Base-by-base conservation (phyloP, 2,329 filamentous ascomycete genomes). In the Nannizzia gypsea region DNA sequence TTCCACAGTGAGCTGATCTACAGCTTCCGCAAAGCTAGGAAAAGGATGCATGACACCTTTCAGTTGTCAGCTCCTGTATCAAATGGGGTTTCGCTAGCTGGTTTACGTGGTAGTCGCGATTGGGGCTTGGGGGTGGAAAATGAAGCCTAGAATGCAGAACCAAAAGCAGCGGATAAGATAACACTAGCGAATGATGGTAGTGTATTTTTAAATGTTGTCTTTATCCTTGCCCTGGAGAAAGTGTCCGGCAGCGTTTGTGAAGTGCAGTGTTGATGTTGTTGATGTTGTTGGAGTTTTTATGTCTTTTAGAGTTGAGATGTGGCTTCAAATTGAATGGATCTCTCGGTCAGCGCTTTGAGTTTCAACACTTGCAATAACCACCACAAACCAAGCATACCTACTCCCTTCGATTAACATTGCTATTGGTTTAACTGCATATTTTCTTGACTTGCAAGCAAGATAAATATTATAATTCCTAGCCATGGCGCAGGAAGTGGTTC, bases 401-500 rank as follows among this genome's bases (percentile, higher is more conserved):
- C 38, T 36, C 9, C 31, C 31, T 36, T 36, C 9, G 9, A 36
- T 13, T 36, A 36, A 36, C 13, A 36, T 36, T 36, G 31, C 1
- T 36, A 36, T 36, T 13, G 8, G 4, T 13, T 13, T 13, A 36
- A 13, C 50, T 31, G 28, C 26, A 17, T 22, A 15, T 17, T 28
- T 42, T 42, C 3, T 17, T 42, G 6, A 6, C 38, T 17, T n/a
- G 38, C 15, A 8, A 42, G n/a, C 38, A 1, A 8, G n/a, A 8
- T 20, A 42, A 42, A 42, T 36, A 56, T 28, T n/a, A 17, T 15
- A 31, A 28, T 3, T 11, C 3, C 34, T 17, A 42, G 52, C 8
- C 26, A 92, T 93, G 89, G 79, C 88, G 28, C 90, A 87, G 61
- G 84, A 89, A 67, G 83, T 96, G 61, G 77, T 85, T 8, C 82